These are phyloP conservation scores for Tolypocladium sp. DNA, from an alignment of 2,329 filamentous ascomycete genomes.

Conservation along the genomic window DNA sequence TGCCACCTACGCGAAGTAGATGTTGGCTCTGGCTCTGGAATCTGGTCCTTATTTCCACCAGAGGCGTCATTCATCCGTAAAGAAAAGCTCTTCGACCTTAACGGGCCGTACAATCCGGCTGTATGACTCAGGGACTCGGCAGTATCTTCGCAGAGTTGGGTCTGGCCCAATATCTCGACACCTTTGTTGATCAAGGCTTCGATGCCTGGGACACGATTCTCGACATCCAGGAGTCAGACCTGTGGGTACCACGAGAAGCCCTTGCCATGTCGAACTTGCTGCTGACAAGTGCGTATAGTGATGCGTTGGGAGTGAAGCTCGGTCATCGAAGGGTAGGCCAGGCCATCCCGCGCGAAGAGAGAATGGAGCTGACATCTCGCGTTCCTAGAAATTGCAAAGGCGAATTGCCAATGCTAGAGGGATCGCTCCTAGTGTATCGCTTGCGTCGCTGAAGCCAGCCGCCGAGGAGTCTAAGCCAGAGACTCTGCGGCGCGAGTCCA, in stretches of 20 bases:
- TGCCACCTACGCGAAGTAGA: constrained; percentile 3
- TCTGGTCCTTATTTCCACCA: not conserved
- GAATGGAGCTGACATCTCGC: constrained; percentile 5
- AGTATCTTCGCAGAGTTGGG: constrained; percentile 65
- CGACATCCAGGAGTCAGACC: constrained; percentile 75
- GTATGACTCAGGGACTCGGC: constrained; percentile 50
- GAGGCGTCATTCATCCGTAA: not conserved
- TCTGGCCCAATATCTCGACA: constrained; percentile 65
- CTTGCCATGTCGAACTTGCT: not conserved
- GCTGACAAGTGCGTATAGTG: constrained; percentile 35
- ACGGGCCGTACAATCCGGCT: constrained; percentile 9
- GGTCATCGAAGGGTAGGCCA: constrained; percentile 66
- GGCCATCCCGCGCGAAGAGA: not conserved
- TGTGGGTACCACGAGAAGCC: constrained; percentile 43
- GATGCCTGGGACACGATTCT: constrained; percentile 77
- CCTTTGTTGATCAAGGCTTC: constrained; percentile 71
- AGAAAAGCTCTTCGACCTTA: not conserved
- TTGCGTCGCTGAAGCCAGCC: constrained; percentile 40
- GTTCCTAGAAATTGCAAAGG: constrained; percentile 68
- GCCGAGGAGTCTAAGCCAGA: constrained; percentile 48
- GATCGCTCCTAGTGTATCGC: constrained; percentile 42
- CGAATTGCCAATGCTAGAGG: constrained; percentile 69
- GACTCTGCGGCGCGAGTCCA: constrained; percentile 37
- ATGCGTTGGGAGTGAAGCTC: constrained; percentile 67
- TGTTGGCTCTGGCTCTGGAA: constrained; percentile 4